Evolutionary conservation across 23 red algal species (phyloP), one percentile per base, ranked within the genome.

Genomic region (Rhodosorus marinus): DNA sequence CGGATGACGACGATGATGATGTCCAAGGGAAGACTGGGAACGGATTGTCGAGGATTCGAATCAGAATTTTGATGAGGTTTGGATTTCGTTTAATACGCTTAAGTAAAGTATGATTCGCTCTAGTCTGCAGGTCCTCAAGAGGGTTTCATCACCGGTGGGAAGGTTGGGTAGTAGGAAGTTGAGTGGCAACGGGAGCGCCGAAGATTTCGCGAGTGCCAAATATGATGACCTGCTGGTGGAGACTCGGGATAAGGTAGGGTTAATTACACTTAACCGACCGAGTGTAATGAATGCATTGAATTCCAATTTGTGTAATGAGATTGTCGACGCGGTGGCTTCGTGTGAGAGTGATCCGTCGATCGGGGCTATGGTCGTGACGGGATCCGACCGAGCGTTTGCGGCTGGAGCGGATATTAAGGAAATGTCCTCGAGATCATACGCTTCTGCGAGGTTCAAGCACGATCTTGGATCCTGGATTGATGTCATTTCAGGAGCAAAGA

Each of bases 351-450:
- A 85, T 31, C 47, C 52, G 8, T 56, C 90, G 15, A 75, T 98
- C 24, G 60, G 69, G 43, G 77, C 75, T 1, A 98, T 98, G 33
- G 75, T 98, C 21, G 11, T 98, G 6, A 80, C 90, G n/a, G 90
- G 90, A 0, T 74, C 54, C 56, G 55, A 66, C 6, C 59, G 79
- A 5, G 90, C 75, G 0, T 98, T 98, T 57, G 70, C 71, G 1
- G 90, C 90, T 1, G 90, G 90, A n/a, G 76, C 75, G 22, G 90
- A 98, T 28, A 74, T 98, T 50, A 63, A 51, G 28, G 79, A 85
- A 23, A 59, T 98, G 90, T 66, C 71, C n/a, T 34, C 57, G 6
- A 31, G 68, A 5, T 59, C 62, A 11, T 20, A 42, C 24, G 33
- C 49, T 38, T 26, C 56, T 1, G 48, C 51, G 46, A 48, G 76